Conservation (phyloP, 345 rosid genomes). For the Pistacia integerrima region DNA sequence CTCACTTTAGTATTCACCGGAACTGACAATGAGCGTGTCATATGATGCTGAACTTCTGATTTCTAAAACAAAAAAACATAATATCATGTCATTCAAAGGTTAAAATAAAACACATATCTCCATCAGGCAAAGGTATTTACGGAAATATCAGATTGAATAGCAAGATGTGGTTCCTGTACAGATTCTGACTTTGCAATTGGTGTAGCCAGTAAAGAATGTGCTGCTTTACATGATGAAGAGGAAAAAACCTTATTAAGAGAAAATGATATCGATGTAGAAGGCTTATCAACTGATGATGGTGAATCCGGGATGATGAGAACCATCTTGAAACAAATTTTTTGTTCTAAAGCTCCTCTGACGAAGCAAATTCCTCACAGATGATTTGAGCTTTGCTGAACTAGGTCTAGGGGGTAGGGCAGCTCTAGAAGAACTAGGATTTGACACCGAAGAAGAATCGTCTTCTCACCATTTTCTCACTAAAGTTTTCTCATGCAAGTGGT, state of each 20-base stretch:
- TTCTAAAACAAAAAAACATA: slow-evolving; percentile 30
- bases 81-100: background rate
- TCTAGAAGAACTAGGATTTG: slow-evolving; percentile 41
- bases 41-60: slow-evolving; percentile 34
- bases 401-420: slow-evolving; percentile 51
- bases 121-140: slow-evolving; percentile 24
- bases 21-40: slow-evolving; percentile 54
- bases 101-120: background rate
- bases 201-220: slow-evolving; percentile 50
- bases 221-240: slow-evolving; percentile 36
- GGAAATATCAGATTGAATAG: slow-evolving; percentile 18
- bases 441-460: slow-evolving; percentile 32
- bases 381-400: slow-evolving; percentile 47
- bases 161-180: slow-evolving; percentile 23
- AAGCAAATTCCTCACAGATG: slow-evolving; percentile 41
- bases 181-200: slow-evolving; percentile 34
- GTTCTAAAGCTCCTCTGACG: slow-evolving; percentile 47
- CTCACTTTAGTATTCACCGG: slow-evolving; percentile 46
- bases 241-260: slow-evolving; percentile 47
- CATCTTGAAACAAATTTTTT: slow-evolving; percentile 31
- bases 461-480: no score
- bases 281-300: slow-evolving; percentile 40
- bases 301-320: slow-evolving; percentile 43
- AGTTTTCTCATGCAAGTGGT: no score
- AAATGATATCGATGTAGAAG: slow-evolving; percentile 48